These are phyloP conservation scores for Debaryomyces udenii DNA, from an alignment of 1,139 yeast species.

Conservation along the genomic window DNA sequence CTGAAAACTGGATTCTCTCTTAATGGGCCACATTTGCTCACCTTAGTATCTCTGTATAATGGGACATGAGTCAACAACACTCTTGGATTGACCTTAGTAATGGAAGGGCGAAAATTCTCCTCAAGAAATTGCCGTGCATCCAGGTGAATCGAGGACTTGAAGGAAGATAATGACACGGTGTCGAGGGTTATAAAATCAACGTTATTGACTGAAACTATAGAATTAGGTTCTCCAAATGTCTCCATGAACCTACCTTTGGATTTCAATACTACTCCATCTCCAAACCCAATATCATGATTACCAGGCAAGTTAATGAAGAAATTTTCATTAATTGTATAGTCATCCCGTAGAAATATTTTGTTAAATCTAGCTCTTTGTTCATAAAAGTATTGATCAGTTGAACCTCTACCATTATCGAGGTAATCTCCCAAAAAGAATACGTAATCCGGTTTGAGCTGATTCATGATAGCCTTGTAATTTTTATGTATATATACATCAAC, in stretches of 20 bases:
- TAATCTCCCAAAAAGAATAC: conserved; percentile 57
- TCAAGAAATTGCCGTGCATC: conserved; percentile 37
- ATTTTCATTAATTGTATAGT: conserved; percentile 28
- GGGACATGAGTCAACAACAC: conserved; percentile 55
- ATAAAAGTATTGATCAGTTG: conserved; percentile 41
- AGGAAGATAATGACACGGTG: conserved; percentile 46
- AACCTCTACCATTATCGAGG: conserved; percentile 55
- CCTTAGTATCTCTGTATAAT: conserved; percentile 39
- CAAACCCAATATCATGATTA: conserved; percentile 62
- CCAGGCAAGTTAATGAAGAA: conserved; percentile 50
- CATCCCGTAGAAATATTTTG: conserved; percentile 32
- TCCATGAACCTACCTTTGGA: conserved; percentile 41
- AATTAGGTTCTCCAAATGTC: conserved; percentile 47
- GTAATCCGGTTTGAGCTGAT: conserved; percentile 44
- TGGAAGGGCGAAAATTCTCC: conserved; percentile 15
- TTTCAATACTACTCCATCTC: conserved; percentile 44
- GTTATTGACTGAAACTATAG: conserved; percentile 28
- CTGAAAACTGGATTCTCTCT: conserved; percentile 39
- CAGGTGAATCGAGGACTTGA: conserved; percentile 27
- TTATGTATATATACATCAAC: conserved; percentile 52
- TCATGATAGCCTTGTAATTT: conserved; percentile 44
- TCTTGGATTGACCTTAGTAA: conserved; percentile 28
- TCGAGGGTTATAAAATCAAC: conserved; percentile 53
- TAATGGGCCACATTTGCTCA: conserved; percentile 44
- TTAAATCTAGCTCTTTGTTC: conserved; percentile 43